phyloP scores from a whole-genome alignment of 352 stramenopile species.

The Blastocystis sp. region DNA sequence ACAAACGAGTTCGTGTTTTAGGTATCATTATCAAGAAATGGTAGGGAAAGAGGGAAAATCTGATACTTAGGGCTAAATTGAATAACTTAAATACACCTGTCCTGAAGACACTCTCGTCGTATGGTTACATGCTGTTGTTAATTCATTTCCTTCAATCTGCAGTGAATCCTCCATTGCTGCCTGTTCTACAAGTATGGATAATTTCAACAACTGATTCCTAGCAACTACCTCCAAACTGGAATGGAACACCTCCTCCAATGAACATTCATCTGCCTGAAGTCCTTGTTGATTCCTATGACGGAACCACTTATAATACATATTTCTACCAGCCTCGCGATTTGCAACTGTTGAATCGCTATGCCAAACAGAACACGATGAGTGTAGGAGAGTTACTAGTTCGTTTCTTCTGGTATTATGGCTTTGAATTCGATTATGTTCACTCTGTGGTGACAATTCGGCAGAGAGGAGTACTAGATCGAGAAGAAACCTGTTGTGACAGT shows the following conservation, averaged over 20 bases:
- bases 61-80: conserved; percentile 79
- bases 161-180: conserved; percentile 80
- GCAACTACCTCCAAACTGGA: conserved; percentile 68
- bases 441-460: conserved; percentile 87
- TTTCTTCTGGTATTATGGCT: conserved; percentile 94
- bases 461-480: conserved; percentile 71
- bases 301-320: conserved; percentile 68
- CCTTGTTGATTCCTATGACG: conserved; percentile 62
- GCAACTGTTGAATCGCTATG: conserved; percentile 29
- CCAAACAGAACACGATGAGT: conserved; percentile 72
- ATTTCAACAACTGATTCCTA: background rate
- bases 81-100: conserved; percentile 92
- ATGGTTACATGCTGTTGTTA: conserved; percentile 92
- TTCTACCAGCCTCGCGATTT: conserved; percentile 69
- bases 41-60: background rate
- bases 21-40: conserved; percentile 95
- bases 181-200: conserved; percentile 84
- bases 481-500: conserved; percentile 69
- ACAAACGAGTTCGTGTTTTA: conserved; percentile 77
- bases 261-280: conserved; percentile 43
- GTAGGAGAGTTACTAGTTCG: conserved; percentile 79
- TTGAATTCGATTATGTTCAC: conserved; percentile 88
- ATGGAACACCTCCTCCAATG: background rate
- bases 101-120: conserved; percentile 91
- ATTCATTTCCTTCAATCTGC: conserved; percentile 89